Conservation (phyloP, 805 yeast species). For the Starmerella etchellsii region DNA sequence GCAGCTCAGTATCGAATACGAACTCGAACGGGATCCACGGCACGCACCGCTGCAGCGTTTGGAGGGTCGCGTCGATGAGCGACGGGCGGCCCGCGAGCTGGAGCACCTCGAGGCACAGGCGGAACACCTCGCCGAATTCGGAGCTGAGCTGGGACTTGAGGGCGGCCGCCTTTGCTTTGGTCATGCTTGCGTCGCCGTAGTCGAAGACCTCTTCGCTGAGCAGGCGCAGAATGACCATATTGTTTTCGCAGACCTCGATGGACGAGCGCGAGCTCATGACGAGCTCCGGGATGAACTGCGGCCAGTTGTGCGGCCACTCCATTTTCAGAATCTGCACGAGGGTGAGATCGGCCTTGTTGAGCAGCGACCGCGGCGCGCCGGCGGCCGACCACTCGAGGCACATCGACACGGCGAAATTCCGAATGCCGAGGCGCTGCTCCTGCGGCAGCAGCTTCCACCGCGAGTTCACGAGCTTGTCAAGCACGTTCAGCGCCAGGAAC, state of each 20-base stretch:
- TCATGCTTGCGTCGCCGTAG: constrained; percentile 88
- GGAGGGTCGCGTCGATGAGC: constrained; percentile 69
- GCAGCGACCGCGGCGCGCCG: constrained; percentile 60
- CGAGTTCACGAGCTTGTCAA: constrained; percentile 79
- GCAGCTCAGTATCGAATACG: constrained; percentile 74
- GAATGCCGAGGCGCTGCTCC: constrained; percentile 80
- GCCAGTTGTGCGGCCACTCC: constrained; percentile 99
- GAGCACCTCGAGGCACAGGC: constrained; percentile 82
- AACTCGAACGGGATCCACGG: constrained; percentile 91
- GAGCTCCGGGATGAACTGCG: constrained; percentile 86
- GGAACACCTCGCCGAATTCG: constrained; percentile 87
- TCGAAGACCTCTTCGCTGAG: constrained; percentile 94
- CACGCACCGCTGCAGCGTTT: constrained; percentile 68
- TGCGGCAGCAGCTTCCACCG: constrained; percentile 89
- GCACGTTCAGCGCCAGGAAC: constrained; percentile 78
- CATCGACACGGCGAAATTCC: constrained; percentile 90
- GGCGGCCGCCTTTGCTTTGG: constrained; percentile 81
- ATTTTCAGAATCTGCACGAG: constrained; percentile 88
- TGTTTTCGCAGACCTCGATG: constrained; percentile 91
- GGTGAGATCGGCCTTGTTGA: constrained; percentile 86
- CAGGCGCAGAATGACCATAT: constrained; percentile 81
- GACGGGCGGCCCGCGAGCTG: constrained; percentile 81
- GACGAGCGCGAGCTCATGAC: constrained; percentile 73
- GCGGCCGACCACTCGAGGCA: constrained; percentile 83
- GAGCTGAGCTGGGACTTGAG: constrained; percentile 73